Evolutionary conservation across 495 filamentous ascomycete species (phyloP).

Genomic region (Hypoxylon lienhwacheense): DNA sequence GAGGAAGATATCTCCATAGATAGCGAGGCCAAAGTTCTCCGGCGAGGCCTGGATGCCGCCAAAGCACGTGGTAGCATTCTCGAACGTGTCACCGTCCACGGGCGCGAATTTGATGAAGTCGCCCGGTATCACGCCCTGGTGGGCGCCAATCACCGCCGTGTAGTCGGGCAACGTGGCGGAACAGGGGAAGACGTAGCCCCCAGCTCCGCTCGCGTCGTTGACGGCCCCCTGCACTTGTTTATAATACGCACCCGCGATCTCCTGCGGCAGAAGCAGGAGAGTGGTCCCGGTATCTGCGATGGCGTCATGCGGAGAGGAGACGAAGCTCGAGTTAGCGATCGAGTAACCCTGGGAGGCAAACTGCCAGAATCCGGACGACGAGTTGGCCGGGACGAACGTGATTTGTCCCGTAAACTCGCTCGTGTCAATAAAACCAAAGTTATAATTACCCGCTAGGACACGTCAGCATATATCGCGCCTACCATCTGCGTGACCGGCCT

Average conservation of each 20-base stretch:
- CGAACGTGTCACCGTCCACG: slow-evolving; percentile 42
- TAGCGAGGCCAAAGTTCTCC: slow-evolving; percentile 63
- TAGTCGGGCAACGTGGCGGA: slow-evolving; percentile 61
- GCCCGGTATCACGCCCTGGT: slow-evolving; percentile 60
- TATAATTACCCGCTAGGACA: slow-evolving; percentile 59
- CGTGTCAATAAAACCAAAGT: slow-evolving; percentile 65
- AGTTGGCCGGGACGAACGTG: slow-evolving; percentile 62
- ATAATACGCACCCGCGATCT: slow-evolving; percentile 69
- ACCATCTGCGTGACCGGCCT: neutral
- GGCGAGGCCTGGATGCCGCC: slow-evolving; percentile 66
- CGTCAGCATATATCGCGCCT: too few relatives aligned
- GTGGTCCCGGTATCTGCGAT: slow-evolving; percentile 72
- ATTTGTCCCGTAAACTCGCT: slow-evolving; percentile 64
- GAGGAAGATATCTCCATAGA: slow-evolving; percentile 83
- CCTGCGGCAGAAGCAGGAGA: slow-evolving; percentile 64
- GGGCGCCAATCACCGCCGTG: slow-evolving; percentile 59
- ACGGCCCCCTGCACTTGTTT: slow-evolving; percentile 57
- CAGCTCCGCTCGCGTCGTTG: slow-evolving; percentile 54
- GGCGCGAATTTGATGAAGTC: slow-evolving; percentile 63
- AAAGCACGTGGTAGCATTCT: slow-evolving; percentile 57
- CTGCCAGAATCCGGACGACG: slow-evolving; percentile 69
- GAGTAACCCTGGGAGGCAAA: slow-evolving; percentile 66
- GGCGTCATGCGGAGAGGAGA: slow-evolving; percentile 39
- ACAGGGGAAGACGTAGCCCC: slow-evolving; percentile 74
- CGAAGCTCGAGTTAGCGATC: slow-evolving; percentile 46